phyloP scores from a whole-genome alignment of 768 basidiomycete genomes.

The Coprinellus micaceus region DNA sequence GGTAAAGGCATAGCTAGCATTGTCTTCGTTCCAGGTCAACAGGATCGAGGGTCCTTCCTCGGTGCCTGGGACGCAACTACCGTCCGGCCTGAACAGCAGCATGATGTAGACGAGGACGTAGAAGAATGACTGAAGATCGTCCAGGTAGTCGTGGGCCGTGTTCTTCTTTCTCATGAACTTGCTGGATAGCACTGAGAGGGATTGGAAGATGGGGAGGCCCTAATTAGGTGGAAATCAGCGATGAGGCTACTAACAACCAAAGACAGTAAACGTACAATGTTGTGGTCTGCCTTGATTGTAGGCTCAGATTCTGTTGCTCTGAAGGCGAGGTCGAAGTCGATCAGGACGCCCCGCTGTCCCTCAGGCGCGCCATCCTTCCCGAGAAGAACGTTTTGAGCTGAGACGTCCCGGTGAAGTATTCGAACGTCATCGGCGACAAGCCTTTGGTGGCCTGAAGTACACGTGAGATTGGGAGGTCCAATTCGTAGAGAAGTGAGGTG shows the following conservation, averaged over 20 bases:
- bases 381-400: background rate
- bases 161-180: background rate
- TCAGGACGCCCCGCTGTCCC: background rate
- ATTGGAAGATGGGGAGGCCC: background rate
- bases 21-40: too few relatives aligned
- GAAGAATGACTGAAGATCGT: conserved; percentile 3
- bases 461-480: background rate
- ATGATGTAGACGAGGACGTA: too few relatives aligned
- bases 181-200: background rate
- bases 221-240: background rate
- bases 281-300: too few relatives aligned
- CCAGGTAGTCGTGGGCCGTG: background rate
- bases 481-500: background rate
- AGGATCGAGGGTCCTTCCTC: too few relatives aligned
- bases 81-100: too few relatives aligned
- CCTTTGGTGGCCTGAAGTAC: background rate
- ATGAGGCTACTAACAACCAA: too few relatives aligned
- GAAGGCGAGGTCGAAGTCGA: background rate
- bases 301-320: background rate
- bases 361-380: background rate
- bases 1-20: too few relatives aligned
- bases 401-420: conserved; percentile 2
- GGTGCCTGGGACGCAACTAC: too few relatives aligned
- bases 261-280: too few relatives aligned
- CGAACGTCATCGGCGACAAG: background rate